Evolutionary conservation across 306 rosid genomes (phyloP).

Genomic region (Cicer yamashitae): DNA sequence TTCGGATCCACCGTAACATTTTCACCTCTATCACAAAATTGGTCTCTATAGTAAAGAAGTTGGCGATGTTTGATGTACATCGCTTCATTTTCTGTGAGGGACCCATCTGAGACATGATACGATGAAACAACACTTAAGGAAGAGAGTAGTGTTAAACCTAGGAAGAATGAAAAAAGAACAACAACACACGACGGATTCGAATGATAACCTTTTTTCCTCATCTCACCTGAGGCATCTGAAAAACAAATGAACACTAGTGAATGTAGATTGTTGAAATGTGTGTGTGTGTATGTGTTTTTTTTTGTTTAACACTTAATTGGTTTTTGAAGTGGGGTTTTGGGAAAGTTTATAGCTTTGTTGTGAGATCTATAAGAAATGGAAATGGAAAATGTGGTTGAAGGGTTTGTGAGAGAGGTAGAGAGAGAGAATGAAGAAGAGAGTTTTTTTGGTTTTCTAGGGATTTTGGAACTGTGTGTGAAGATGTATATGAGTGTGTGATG

Average conservation of each 20-base stretch:
- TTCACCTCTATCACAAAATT: conserved; percentile 86
- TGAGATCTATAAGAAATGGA: conserved; percentile 42
- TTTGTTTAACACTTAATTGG: neutral
- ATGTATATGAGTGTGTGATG: conserved; percentile 43
- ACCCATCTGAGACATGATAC: conserved; percentile 53
- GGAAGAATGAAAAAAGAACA: neutral
- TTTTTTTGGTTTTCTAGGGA: conserved; percentile 60
- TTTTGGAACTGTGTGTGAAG: conserved; percentile 61
- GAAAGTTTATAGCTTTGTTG: conserved; percentile 42
- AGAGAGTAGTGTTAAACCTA: neutral
- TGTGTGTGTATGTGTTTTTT: neutral
- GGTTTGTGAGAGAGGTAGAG: conserved; percentile 23
- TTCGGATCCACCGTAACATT: conserved; percentile 70
- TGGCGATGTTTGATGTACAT: conserved; percentile 75
- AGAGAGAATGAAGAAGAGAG: conserved; percentile 9
- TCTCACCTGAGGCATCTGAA: conserved; percentile 85
- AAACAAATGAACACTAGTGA: neutral
- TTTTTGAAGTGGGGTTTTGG: conserved; percentile 20
- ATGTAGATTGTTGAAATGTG: neutral
- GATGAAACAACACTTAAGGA: conserved; percentile 33
- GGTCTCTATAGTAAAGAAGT: conserved; percentile 84
- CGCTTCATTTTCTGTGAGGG: conserved; percentile 61
- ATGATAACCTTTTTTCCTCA: conserved; percentile 68
- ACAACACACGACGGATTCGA: conserved; percentile 26
- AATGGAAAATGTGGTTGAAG: conserved; percentile 21